Evolutionary conservation across 257 asterid genomes (phyloP).

Genomic region (Solanum sejunctum): DNA sequence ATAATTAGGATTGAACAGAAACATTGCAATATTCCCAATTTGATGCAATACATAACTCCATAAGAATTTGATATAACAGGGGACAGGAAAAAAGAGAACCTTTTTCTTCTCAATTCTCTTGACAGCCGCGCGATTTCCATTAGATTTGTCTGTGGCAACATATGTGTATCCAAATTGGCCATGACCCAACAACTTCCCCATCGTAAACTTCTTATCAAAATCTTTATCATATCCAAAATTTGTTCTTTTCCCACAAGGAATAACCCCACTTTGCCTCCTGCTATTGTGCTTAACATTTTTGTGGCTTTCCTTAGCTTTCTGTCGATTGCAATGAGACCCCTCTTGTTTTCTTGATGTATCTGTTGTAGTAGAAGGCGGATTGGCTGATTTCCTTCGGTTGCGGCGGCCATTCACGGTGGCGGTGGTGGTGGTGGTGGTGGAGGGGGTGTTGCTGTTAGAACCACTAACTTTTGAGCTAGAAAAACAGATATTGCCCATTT

Average conservation of each 20-base stretch:
- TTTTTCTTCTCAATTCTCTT: slow-evolving; percentile 74
- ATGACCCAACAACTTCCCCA: slow-evolving; percentile 77
- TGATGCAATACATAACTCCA: background rate
- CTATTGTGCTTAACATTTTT: slow-evolving; percentile 8
- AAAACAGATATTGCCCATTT: slow-evolving; percentile 67
- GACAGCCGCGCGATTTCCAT: slow-evolving; percentile 81
- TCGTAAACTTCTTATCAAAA: slow-evolving; percentile 42
- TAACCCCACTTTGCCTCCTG: slow-evolving; percentile 29
- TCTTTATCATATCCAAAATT: slow-evolving; percentile 82
- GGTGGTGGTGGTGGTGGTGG: slow-evolving; percentile 10
- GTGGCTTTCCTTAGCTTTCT: slow-evolving; percentile 18
- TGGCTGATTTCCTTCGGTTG: background rate
- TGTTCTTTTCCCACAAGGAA: slow-evolving; percentile 74
- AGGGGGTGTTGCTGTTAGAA: slow-evolving; percentile 43
- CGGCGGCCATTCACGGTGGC: slow-evolving; percentile 11
- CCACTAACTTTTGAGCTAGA: slow-evolving; percentile 60
- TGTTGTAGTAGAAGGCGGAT: background rate
- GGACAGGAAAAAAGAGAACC: slow-evolving; percentile 15
- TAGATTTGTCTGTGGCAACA: slow-evolving; percentile 54
- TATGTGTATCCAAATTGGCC: slow-evolving; percentile 87
- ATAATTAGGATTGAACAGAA: background rate
- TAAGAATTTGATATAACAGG: background rate
- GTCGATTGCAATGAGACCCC: slow-evolving; percentile 13
- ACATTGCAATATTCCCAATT: background rate
- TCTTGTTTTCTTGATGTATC: slow-evolving; percentile 18